phyloP scores from a whole-genome alignment of 2,329 filamentous ascomycete genomes.

The Biscogniauxia sp. region DNA sequence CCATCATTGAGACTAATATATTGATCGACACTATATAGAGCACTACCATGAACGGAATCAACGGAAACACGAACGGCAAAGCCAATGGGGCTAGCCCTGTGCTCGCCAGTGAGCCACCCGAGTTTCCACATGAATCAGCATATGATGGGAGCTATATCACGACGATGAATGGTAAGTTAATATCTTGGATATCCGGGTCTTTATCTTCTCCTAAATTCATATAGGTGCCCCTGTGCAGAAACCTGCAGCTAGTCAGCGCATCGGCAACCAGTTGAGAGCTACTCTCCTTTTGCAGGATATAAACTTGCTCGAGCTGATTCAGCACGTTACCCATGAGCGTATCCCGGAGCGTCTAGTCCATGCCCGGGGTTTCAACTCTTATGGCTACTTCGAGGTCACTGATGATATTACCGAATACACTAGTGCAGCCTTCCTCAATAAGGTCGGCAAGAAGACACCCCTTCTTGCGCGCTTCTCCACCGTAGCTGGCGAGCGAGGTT shows the following conservation, averaged over 20 bases:
- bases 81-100: not conserved
- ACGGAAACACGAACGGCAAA: not conserved
- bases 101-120: not conserved
- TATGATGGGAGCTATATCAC: conserved; percentile 3
- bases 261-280: conserved; percentile 11
- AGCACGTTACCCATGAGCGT: conserved; percentile 25
- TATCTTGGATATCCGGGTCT: not conserved
- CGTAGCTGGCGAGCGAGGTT: conserved; percentile 24
- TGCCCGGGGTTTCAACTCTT: conserved; percentile 19
- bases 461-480: conserved; percentile 25
- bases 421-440: conserved; percentile 23
- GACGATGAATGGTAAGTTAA: conserved; percentile 14
- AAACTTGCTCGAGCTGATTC: conserved; percentile 19
- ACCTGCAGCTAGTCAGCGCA: conserved; percentile 9
- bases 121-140: not conserved
- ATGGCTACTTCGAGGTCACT: conserved; percentile 26
- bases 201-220: not conserved
- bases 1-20: too few relatives aligned
- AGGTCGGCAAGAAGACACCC: conserved; percentile 25
- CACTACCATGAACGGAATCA: conserved; percentile 8
- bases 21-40: not conserved
- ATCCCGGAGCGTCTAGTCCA: conserved; percentile 27
- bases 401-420: conserved; percentile 25
- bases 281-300: conserved; percentile 13
- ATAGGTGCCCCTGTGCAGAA: conserved; percentile 11